phyloP scores from a whole-genome alignment of 495 filamentous ascomycete genomes.

The Wilcoxina mikolae region DNA sequence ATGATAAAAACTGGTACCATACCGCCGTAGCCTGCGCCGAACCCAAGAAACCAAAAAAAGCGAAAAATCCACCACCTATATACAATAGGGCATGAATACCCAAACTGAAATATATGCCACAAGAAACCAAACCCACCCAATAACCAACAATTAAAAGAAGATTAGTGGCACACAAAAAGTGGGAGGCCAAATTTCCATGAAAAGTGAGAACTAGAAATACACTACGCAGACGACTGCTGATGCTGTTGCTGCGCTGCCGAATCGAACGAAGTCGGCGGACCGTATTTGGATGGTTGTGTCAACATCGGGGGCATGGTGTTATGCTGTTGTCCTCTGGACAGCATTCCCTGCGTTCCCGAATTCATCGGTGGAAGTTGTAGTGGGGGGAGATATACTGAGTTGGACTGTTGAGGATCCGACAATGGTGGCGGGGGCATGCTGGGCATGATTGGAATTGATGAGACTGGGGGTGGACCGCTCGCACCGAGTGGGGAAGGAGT shows the following conservation, averaged over 20 bases:
- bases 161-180: conserved; percentile 2
- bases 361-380: conserved; percentile 27
- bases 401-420: conserved; percentile 20
- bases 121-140: not conserved
- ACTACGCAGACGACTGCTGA: conserved; percentile 27
- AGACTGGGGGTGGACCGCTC: conserved; percentile 9
- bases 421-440: conserved; percentile 25
- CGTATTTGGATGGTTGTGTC: conserved; percentile 24
- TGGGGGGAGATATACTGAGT: conserved; percentile 21
- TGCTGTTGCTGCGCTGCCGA: conserved; percentile 26
- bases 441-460: conserved; percentile 17
- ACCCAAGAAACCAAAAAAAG: not conserved
- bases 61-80: not conserved
- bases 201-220: conserved; percentile 19
- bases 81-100: not conserved
- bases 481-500: conserved; percentile 17
- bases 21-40: conserved; percentile 4
- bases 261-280: conserved; percentile 29
- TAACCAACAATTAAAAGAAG: conserved; percentile 1
- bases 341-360: conserved; percentile 17
- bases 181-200: not conserved
- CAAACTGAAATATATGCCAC: conserved; percentile 4
- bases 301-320: conserved; percentile 27
- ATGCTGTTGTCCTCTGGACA: conserved; percentile 16
- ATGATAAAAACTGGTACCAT: conserved; percentile 1